Percentiles rank a stretch among this genome's conserved stretches.
These are phyloP conservation scores for Geotrichum ghanense DNA, from an alignment of 805 yeast genomes.

Conservation along the genomic window DNA sequence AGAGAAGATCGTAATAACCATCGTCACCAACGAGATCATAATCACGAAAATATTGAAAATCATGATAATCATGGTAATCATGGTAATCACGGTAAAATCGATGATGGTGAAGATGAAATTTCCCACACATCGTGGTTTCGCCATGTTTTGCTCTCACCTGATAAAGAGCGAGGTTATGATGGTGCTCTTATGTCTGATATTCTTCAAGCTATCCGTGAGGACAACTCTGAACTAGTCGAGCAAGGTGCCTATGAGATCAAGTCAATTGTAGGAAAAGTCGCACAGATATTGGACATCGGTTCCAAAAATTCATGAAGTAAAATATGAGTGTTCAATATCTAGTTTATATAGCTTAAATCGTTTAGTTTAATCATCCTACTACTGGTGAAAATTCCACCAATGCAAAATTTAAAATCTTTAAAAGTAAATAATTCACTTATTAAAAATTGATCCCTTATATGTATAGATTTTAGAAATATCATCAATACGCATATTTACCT, in stretches of 20 bases:
- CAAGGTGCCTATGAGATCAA: background rate
- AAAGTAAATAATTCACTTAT: too few relatives aligned
- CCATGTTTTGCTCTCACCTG: background rate
- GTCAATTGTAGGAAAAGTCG: background rate
- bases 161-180: slow-evolving; percentile 1
- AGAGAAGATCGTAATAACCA: background rate
- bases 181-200: background rate
- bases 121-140: slow-evolving; percentile 1
- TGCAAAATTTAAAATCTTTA: too few relatives aligned
- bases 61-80: background rate
- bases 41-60: background rate
- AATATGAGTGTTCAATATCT: too few relatives aligned
- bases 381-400: too few relatives aligned
- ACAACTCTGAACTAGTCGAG: background rate
- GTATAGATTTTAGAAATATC: too few relatives aligned
- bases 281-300: background rate
- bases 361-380: too few relatives aligned
- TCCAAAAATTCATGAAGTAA: too few relatives aligned
- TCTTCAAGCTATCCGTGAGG: background rate
- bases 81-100: background rate
- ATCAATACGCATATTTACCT: too few relatives aligned
- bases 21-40: too few relatives aligned
- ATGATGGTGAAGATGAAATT: background rate
- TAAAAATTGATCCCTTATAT: too few relatives aligned
- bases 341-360: too few relatives aligned